These are phyloP conservation scores for Komagataella kurtzmanii DNA, from an alignment of 805 yeast genomes.

Conservation along the genomic window DNA sequence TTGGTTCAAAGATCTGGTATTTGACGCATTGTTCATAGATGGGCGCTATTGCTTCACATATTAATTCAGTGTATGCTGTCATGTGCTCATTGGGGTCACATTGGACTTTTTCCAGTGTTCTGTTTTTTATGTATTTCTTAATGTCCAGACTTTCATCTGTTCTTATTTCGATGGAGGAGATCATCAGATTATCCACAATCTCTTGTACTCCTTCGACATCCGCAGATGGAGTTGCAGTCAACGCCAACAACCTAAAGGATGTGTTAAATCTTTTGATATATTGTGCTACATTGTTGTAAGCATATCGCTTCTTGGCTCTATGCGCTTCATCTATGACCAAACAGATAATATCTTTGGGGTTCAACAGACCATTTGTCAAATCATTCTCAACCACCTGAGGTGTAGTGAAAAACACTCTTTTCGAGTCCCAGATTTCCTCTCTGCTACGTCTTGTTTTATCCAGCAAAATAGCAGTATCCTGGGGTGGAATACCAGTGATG, in stretches of 20 bases:
- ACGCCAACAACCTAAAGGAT: conserved; percentile 64
- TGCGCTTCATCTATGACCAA: conserved; percentile 94
- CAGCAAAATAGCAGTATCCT: conserved; percentile 67
- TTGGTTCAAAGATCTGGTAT: conserved; percentile 45
- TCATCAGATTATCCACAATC: conserved; percentile 57
- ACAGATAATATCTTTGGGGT: conserved; percentile 64
- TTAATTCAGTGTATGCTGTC: conserved; percentile 33
- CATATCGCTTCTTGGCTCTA: conserved; percentile 79
- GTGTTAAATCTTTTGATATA: conserved; percentile 48
- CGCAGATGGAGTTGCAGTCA: conserved; percentile 94
- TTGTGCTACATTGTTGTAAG: conserved; percentile 74
- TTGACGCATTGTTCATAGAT: conserved; percentile 49
- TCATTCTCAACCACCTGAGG: conserved; percentile 96
- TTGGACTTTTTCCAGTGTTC: conserved; percentile 44
- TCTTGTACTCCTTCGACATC: conserved; percentile 81
- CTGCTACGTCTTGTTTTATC: conserved; percentile 42
- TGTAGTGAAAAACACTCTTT: conserved; percentile 81
- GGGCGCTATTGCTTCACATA: conserved; percentile 59
- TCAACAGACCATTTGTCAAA: conserved; percentile 54
- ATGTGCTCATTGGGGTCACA: conserved; percentile 45
- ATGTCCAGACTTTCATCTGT: conserved; percentile 80
- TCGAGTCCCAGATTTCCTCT: conserved; percentile 61
- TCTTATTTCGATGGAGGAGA: conserved; percentile 72
- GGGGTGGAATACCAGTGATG: conserved; percentile 69
- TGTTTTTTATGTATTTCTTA: conserved; percentile 59